Conservation (phyloP, 768 basidiomycete genomes). For the Lyophyllum decastes region DNA sequence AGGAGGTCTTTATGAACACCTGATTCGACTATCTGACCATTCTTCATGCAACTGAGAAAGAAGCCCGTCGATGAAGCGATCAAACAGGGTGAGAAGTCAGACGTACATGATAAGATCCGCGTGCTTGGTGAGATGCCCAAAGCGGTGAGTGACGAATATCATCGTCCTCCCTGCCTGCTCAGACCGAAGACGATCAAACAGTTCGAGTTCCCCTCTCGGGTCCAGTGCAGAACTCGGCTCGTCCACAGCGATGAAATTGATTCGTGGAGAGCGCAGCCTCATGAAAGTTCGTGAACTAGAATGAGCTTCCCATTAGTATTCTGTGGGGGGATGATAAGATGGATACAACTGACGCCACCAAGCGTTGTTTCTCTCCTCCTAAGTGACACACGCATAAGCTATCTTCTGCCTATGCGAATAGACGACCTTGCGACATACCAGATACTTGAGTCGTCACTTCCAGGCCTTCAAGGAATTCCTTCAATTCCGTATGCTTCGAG, state of each 20-base stretch:
- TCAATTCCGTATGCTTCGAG: conserved; percentile 13
- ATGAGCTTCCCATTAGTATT: neutral
- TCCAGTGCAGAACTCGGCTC: conserved; percentile 53
- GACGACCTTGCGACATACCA: neutral
- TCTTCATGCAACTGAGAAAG: conserved; percentile 33
- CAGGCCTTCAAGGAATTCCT: conserved; percentile 12
- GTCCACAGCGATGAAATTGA: conserved; percentile 43
- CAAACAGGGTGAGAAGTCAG: neutral
- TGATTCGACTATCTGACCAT: conserved; percentile 29
- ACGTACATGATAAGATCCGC: conserved; percentile 38
- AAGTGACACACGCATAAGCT: neutral
- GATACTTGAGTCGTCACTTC: conserved; percentile 14
- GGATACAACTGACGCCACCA: conserved; percentile 23
- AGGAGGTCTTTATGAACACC: conserved; percentile 35
- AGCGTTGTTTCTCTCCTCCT: conserved; percentile 27
- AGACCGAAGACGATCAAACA: conserved; percentile 35
- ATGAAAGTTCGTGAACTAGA: conserved; percentile 32
- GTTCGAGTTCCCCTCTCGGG: conserved; percentile 40
- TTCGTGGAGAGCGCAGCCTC: conserved; percentile 24
- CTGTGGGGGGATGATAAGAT: neutral
- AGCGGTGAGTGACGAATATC: conserved; percentile 39
- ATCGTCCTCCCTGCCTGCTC: conserved; percentile 37
- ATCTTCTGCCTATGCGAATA: neutral
- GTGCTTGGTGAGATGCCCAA: conserved; percentile 35
- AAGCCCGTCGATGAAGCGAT: neutral